Percentiles rank a stretch among this genome's conserved stretches.
phyloP scores from a whole-genome alignment of 176 grass and related monocot species.

The Zoysia japonica region DNA sequence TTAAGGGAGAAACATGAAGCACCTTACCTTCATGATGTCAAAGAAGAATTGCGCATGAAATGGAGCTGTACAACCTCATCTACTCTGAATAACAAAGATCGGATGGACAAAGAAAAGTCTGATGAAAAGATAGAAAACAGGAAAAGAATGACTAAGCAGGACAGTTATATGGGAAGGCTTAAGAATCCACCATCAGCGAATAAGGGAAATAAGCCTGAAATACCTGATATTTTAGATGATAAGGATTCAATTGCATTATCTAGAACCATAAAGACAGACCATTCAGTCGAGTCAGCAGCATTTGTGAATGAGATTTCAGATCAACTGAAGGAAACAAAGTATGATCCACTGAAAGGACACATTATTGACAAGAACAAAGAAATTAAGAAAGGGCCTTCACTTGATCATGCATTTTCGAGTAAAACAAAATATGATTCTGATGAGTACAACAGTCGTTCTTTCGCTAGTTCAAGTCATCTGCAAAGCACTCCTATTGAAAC shows the following conservation, averaged over 20 bases:
- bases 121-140: too few relatives aligned
- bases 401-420: conserved; percentile 37
- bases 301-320: conserved; percentile 16
- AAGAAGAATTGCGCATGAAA: conserved; percentile 15
- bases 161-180: neutral
- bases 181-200: conserved; percentile 28
- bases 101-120: conserved; percentile 35
- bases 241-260: conserved; percentile 26
- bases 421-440: conserved; percentile 34
- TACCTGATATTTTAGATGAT: conserved; percentile 39
- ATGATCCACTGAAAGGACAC: conserved; percentile 26
- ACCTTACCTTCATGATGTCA: conserved; percentile 19
- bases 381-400: conserved; percentile 32
- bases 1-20: conserved; percentile 32
- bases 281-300: conserved; percentile 25
- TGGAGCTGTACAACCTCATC: conserved; percentile 3
- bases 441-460: conserved; percentile 32
- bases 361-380: conserved; percentile 19
- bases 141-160: too few relatives aligned
- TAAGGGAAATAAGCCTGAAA: conserved; percentile 38
- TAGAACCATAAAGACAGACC: conserved; percentile 35
- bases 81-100: conserved; percentile 34
- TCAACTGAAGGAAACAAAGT: conserved; percentile 44
- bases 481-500: conserved; percentile 36
- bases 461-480: conserved; percentile 32